phyloP scores from a whole-genome alignment of 2,329 filamentous ascomycete genomes.

The Hypoxylon sp. region DNA sequence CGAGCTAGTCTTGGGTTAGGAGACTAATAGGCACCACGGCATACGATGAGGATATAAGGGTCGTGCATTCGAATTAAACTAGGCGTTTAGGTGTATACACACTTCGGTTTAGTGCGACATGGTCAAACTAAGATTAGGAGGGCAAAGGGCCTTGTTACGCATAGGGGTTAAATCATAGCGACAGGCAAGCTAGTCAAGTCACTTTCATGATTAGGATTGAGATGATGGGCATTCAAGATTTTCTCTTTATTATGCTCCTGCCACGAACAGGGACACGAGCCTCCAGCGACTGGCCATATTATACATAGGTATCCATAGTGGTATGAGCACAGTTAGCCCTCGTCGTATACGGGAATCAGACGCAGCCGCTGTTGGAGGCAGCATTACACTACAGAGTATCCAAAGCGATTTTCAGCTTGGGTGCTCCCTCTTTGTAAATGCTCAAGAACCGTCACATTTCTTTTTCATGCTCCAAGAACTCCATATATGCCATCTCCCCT shows the following conservation, averaged over 20 bases:
- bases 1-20: conserved; percentile 79
- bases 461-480: conserved; percentile 40
- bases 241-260: conserved; percentile 11
- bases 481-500: conserved; percentile 39
- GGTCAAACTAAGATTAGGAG: conserved; percentile 17
- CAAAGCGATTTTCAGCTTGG: conserved; percentile 30
- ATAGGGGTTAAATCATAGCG: conserved; percentile 18
- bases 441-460: conserved; percentile 33
- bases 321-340: conserved; percentile 22
- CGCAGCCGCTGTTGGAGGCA: conserved; percentile 5
- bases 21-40: conserved; percentile 2
- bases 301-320: conserved; percentile 33
- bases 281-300: conserved; percentile 25
- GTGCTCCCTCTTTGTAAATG: conserved; percentile 37
- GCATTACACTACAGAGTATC: conserved; percentile 29
- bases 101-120: conserved; percentile 24
- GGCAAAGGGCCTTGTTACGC: background rate
- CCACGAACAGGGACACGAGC: conserved; percentile 1
- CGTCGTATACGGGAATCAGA: conserved; percentile 20
- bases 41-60: conserved; percentile 30
- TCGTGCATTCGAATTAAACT: conserved; percentile 32
- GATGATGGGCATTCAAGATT: conserved; percentile 20
- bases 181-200: conserved; percentile 2
- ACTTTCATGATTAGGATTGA: conserved; percentile 4
- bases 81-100: conserved; percentile 40